These are phyloP conservation scores for Penicillium paneum DNA, from an alignment of 2,329 filamentous ascomycete genomes.

Conservation along the genomic window DNA sequence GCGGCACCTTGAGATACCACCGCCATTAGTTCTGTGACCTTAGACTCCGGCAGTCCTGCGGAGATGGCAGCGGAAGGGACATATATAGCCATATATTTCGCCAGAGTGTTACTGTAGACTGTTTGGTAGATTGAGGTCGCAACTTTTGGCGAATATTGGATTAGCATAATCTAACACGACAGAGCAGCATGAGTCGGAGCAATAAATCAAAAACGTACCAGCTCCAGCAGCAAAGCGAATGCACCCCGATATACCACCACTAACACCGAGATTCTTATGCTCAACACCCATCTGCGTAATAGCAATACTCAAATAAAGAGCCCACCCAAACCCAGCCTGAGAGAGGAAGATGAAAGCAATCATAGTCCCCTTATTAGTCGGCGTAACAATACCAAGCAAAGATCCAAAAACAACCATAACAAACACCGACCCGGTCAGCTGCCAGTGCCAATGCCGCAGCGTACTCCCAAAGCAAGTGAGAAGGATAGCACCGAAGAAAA, in stretches of 20 bases:
- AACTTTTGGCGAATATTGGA: slow-evolving; percentile 23
- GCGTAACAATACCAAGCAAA: slow-evolving; percentile 44
- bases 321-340: slow-evolving; percentile 48
- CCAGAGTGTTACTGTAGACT: slow-evolving; percentile 40
- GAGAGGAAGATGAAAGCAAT: slow-evolving; percentile 50
- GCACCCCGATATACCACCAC: slow-evolving; percentile 45
- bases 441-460: slow-evolving; percentile 50
- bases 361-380: slow-evolving; percentile 46
- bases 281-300: slow-evolving; percentile 51
- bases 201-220: slow-evolving; percentile 12
- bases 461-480: slow-evolving; percentile 43
- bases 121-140: slow-evolving; percentile 44
- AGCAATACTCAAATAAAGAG: slow-evolving; percentile 48
- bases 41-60: slow-evolving; percentile 35
- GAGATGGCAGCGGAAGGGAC: slow-evolving; percentile 36
- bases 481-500: slow-evolving; percentile 44
- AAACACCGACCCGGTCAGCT: slow-evolving; percentile 43
- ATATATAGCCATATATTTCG: slow-evolving; percentile 29
- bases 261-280: slow-evolving; percentile 49
- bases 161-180: background rate
- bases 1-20: slow-evolving; percentile 22
- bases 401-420: slow-evolving; percentile 51
- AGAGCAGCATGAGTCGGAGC: background rate
- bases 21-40: slow-evolving; percentile 30
- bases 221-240: slow-evolving; percentile 46